Evolutionary conservation across 2,329 filamentous ascomycete species (phyloP).

Genomic region (Epichloe hybrida): DNA sequence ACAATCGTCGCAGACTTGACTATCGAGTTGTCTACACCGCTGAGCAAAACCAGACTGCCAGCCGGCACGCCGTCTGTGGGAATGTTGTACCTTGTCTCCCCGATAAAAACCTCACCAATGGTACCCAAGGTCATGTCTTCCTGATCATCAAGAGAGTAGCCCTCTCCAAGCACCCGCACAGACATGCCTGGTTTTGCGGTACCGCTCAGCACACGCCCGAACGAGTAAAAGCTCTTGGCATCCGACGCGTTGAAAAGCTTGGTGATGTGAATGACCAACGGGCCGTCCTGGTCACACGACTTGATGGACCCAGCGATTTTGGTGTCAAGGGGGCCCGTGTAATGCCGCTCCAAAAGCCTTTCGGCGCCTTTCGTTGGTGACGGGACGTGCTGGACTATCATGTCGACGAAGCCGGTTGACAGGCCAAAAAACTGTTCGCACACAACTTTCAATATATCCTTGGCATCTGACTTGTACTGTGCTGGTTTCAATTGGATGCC

Average conservation of each 20-base stretch:
- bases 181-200: constrained; percentile 69
- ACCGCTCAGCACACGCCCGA: constrained; percentile 86
- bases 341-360: constrained; percentile 69
- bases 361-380: constrained; percentile 70
- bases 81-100: constrained; percentile 86
- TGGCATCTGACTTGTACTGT: constrained; percentile 82
- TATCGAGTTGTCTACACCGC: constrained; percentile 92
- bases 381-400: constrained; percentile 81
- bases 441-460: constrained; percentile 73
- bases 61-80: constrained; percentile 84
- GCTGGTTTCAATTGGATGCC: constrained; percentile 84
- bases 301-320: constrained; percentile 70
- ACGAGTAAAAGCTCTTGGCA: constrained; percentile 79
- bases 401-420: constrained; percentile 84
- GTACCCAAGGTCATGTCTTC: constrained; percentile 90
- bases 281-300: constrained; percentile 75
- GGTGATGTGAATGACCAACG: constrained; percentile 79
- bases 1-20: constrained; percentile 94
- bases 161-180: constrained; percentile 85
- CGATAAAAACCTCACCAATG: constrained; percentile 77
- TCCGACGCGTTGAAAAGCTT: constrained; percentile 87
- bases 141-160: constrained; percentile 91
- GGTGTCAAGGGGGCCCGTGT: constrained; percentile 78
- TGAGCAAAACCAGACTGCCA: constrained; percentile 83
- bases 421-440: constrained; percentile 89